These are phyloP conservation scores for Amanita pallidorosea DNA, from an alignment of 768 basidiomycete genomes.

Conservation along the genomic window DNA sequence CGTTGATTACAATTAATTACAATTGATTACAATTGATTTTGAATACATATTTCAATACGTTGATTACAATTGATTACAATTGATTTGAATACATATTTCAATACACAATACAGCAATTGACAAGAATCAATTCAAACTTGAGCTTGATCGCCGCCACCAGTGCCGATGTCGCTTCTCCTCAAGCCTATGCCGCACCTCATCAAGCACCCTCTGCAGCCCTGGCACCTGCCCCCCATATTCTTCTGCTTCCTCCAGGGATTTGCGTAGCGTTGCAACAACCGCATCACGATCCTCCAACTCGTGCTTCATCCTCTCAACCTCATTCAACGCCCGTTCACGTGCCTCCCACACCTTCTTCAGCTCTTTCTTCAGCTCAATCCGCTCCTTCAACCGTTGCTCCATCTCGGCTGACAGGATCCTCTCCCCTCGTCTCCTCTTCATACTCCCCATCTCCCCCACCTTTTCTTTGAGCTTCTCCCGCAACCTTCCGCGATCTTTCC, in stretches of 20 bases:
- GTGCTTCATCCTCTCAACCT: background rate
- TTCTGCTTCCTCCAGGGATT: background rate
- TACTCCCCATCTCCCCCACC: background rate
- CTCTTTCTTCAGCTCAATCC: background rate
- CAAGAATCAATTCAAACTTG: too few relatives aligned
- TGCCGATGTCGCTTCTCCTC: background rate
- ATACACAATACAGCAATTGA: too few relatives aligned
- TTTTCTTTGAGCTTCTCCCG: background rate
- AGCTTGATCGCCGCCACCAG: background rate
- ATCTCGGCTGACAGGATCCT: background rate
- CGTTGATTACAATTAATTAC: too few relatives aligned
- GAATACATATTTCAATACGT: too few relatives aligned
- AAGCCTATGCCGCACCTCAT: background rate
- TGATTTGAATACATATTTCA: too few relatives aligned
- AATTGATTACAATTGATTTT: too few relatives aligned
- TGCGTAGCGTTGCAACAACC: background rate
- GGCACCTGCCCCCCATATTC: background rate
- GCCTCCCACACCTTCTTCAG: background rate
- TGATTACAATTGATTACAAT: too few relatives aligned
- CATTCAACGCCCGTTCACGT: background rate
- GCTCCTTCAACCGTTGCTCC: background rate
- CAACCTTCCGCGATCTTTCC: background rate
- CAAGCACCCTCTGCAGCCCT: background rate
- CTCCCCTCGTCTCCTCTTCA: background rate
- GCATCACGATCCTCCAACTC: background rate